phyloP scores from a whole-genome alignment of 768 basidiomycete species.

The Rhizopogon rudus region DNA sequence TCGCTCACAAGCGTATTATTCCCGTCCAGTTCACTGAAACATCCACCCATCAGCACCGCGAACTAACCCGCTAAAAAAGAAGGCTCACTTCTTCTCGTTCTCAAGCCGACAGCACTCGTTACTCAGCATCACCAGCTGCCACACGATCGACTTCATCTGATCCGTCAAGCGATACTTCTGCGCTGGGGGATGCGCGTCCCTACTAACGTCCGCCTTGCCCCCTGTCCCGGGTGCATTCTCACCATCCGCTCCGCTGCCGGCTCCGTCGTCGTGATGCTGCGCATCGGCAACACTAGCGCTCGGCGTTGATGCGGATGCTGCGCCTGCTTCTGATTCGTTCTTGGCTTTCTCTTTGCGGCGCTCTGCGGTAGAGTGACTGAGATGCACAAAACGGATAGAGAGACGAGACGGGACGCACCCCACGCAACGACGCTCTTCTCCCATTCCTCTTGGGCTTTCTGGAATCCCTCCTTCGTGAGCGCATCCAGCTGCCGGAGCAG shows the following conservation, averaged over 20 bases:
- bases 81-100: slow-evolving; percentile 57
- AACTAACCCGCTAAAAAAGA: neutral
- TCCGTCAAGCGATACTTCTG: slow-evolving; percentile 81
- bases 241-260: slow-evolving; percentile 21
- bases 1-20: slow-evolving; percentile 71
- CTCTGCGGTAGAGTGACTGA: slow-evolving; percentile 23
- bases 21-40: slow-evolving; percentile 49
- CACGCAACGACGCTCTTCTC: slow-evolving; percentile 64
- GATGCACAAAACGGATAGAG: too few relatives aligned
- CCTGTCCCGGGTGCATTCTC: slow-evolving; percentile 13
- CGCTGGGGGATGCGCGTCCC: slow-evolving; percentile 55
- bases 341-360: slow-evolving; percentile 54
- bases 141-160: slow-evolving; percentile 71
- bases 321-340: slow-evolving; percentile 27
- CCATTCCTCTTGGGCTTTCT: slow-evolving; percentile 72
- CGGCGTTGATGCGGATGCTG: slow-evolving; percentile 24
- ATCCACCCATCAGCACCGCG: slow-evolving; percentile 9
- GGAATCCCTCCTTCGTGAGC: slow-evolving; percentile 61
- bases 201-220: slow-evolving; percentile 26
- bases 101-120: slow-evolving; percentile 73
- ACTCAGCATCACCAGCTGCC: slow-evolving; percentile 76
- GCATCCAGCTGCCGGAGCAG: slow-evolving; percentile 57
- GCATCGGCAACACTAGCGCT: slow-evolving; percentile 11
- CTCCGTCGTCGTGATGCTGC: slow-evolving; percentile 25
- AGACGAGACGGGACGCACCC: slow-evolving; percentile 38